Percentiles rank a stretch among this genome's conserved stretches.
These are phyloP conservation scores for Spathaspora sp. DNA, from an alignment of 1,139 yeast species.

Conservation along the genomic window DNA sequence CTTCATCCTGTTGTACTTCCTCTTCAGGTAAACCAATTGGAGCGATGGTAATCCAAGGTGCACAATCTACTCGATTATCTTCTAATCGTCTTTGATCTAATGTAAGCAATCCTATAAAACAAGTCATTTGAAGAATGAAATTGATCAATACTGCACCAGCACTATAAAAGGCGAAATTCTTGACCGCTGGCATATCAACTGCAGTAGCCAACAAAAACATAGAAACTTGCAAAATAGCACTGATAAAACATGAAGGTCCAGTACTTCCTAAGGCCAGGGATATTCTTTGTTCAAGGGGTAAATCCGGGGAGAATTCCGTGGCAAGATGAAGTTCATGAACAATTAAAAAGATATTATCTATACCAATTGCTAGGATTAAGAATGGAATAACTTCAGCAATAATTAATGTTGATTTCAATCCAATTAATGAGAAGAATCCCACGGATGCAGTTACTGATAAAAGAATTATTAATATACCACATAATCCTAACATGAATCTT, in stretches of 20 bases:
- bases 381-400: constrained; percentile 98
- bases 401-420: constrained; percentile 82
- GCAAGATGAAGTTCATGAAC: constrained; percentile 73
- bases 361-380: constrained; percentile 87
- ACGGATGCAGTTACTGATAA: constrained; percentile 79
- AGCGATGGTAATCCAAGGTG: constrained; percentile 46
- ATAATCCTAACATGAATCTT: constrained; percentile 71
- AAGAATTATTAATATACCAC: constrained; percentile 79
- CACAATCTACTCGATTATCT: constrained; percentile 55
- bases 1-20: constrained; percentile 9
- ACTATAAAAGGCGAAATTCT: constrained; percentile 87
- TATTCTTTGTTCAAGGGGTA: constrained; percentile 50
- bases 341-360: constrained; percentile 85
- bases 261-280: constrained; percentile 65
- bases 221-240: constrained; percentile 72
- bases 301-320: constrained; percentile 28
- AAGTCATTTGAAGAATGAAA: constrained; percentile 75
- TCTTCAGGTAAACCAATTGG: constrained; percentile 11
- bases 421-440: constrained; percentile 73
- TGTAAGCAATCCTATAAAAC: constrained; percentile 70
- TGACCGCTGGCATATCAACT: constrained; percentile 94
- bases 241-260: constrained; percentile 84
- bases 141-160: constrained; percentile 84
- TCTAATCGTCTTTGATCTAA: constrained; percentile 67
- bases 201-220: constrained; percentile 78